Evolutionary conservation across 1,284 basidiomycete species (phyloP), one percentile per base, ranked within the genome.

Genomic region (Polyporus tsugae): DNA sequence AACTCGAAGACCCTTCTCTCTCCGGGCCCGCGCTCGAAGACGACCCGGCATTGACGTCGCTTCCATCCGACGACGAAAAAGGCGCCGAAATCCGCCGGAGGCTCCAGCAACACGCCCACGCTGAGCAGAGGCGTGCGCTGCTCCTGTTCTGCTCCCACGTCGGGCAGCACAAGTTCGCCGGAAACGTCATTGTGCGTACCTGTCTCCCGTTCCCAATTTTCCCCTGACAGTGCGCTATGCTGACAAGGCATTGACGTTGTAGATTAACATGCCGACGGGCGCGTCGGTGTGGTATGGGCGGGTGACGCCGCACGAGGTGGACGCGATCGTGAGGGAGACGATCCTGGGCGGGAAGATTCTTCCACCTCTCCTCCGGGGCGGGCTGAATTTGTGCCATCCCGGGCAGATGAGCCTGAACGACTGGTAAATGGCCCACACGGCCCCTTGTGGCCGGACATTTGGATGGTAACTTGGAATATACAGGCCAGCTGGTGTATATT

Each of bases 241-340:
- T 33, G 17, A 55, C 29, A 15, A 35, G n/a, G 19, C 13, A 9
- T 19, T 22, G 3, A 19, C 6, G 4, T 46, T 15, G 15, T 33
- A 95, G 94, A 93, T 97, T 75, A 91, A 95, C 79, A 93, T 91
- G 68, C 95, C 96, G 0, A 89, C 90, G 66, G 95, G 96, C 15
- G 86, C 90, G 35, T 89, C 90, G 58, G 86, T 97, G 35, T 97
- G 95, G 89, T 98, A 98, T 76, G 97, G 96, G n/a, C 91, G 97
- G 39, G 95, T 97, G 2, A 91, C 92, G 46, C 91, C 96, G 13
- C 92, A 95, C 76, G 93, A 97, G 75, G 91, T 96, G 60, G 92
- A 94, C 60, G 86, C 91, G 5, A 92, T 98, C 64, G 95, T 98
- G 58, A 86, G 90, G 74, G 91, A 95, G 74, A 98, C 96, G 7